Evolutionary conservation across 768 basidiomycete species (phyloP), one percentile per base, ranked within the genome.

Genomic region (Tephrocybe sp.): DNA sequence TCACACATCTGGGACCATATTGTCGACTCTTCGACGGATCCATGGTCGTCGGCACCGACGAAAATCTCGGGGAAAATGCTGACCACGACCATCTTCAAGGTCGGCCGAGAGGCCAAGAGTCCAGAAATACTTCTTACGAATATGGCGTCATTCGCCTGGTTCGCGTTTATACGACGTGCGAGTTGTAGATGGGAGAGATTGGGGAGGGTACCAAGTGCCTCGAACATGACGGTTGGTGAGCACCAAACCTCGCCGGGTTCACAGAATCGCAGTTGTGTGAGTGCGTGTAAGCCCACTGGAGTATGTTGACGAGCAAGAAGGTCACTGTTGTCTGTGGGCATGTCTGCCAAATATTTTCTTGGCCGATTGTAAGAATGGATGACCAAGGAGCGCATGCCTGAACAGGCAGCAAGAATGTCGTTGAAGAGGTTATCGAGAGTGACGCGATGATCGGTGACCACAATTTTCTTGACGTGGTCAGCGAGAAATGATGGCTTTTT

Each of bases 131-230:
- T 69, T 9, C 65, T 57, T 2, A 61, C 59, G 45, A 76, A 76
- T 15, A 58, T 45, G 6, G 53, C 18, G 56, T 76, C 75, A 46
- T 76, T 76, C 21, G 68, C 70, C 47, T 60, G 59, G 52, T 75
- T 76, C 4, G 72, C 70, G 40, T 71, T 61, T 18, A 68, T 62
- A 1, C 67, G 66, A 25, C 75, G 72, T 2, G 72, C 57, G 8
- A 76, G 59, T 42, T 72, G 64, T 15, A 75, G 58, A 54, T 75
- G 69, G 1, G 74, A 64, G 4, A 76, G 64, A 22, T 66, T 52
- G 1, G 67, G 67, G 3, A 69, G 61, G n/a, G 59, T 30, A 4
- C 68, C 68, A 42, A 73, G 69, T 16, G 62, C 55, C 6, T 48
- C 54, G 29, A 74, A 56, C 23, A 71, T 68, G 18, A 62, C 54